phyloP scores from a whole-genome alignment of 208 protist species.

The Wallacemonas sp. region DNA sequence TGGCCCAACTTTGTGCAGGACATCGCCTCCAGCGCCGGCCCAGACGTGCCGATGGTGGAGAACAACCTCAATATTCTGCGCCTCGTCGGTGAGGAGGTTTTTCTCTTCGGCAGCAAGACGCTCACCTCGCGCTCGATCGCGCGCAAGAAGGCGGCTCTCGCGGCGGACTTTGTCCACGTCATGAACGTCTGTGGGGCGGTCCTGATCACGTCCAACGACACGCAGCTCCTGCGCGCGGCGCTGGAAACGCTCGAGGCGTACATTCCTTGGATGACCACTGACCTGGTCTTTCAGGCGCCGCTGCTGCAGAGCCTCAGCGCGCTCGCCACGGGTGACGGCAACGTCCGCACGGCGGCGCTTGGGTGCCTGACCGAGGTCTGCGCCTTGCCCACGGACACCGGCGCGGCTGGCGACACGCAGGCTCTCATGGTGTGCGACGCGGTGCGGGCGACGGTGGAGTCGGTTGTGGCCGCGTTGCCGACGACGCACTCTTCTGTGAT shows the following conservation, averaged over 20 bases:
- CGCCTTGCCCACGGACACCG: slow-evolving; percentile 36
- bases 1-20: slow-evolving; percentile 98
- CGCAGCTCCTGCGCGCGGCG: slow-evolving; percentile 56
- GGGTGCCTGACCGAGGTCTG: slow-evolving; percentile 80
- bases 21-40: slow-evolving; percentile 93
- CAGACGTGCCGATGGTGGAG: slow-evolving; percentile 94
- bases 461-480: slow-evolving; percentile 71
- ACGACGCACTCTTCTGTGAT: slow-evolving; percentile 68
- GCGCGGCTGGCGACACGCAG: slow-evolving; percentile 62
- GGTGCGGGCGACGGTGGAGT: slow-evolving; percentile 64
- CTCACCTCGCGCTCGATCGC: slow-evolving; percentile 96
- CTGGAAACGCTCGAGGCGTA: slow-evolving; percentile 82
- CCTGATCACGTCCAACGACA: slow-evolving; percentile 44
- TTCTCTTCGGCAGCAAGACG: slow-evolving; percentile 97
- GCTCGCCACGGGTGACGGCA: slow-evolving; percentile 43
- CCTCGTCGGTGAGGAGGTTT: slow-evolving; percentile 97
- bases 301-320: slow-evolving; percentile 53
- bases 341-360: slow-evolving; percentile 49
- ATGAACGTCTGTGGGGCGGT: slow-evolving; percentile 94
- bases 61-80: slow-evolving; percentile 98
- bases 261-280: slow-evolving; percentile 85
- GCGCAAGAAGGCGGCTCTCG: slow-evolving; percentile 95
- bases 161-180: slow-evolving; percentile 95
- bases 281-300: slow-evolving; percentile 66
- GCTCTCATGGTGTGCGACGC: slow-evolving; percentile 57